phyloP scores from a whole-genome alignment of 805 yeast genomes.

The Cyberlindnera xylosilytica region DNA sequence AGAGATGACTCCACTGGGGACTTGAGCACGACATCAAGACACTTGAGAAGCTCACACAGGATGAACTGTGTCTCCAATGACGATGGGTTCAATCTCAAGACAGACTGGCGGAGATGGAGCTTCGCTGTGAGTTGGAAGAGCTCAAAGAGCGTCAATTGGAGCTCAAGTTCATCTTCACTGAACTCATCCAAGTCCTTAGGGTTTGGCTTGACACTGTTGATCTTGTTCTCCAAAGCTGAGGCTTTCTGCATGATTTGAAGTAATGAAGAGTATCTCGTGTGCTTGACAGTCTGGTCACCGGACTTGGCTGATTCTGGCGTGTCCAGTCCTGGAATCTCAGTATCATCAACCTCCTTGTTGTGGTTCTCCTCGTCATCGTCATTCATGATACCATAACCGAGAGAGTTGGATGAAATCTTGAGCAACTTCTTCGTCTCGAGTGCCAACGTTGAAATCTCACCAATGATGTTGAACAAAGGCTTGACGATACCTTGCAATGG shows the following conservation, averaged over 20 bases:
- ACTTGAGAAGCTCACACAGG: conserved; percentile 48
- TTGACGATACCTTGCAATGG: conserved; percentile 74
- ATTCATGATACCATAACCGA: conserved; percentile 26
- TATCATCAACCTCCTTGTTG: conserved; percentile 14
- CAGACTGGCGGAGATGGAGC: conserved; percentile 64
- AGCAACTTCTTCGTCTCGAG: conserved; percentile 44
- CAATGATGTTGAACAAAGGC: conserved; percentile 61
- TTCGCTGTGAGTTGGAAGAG: conserved; percentile 67
- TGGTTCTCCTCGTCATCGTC: conserved; percentile 22
- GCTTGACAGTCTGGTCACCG: conserved; percentile 21
- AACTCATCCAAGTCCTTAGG: conserved; percentile 40
- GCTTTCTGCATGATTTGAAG: conserved; percentile 33
- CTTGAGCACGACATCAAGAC: conserved; percentile 60
- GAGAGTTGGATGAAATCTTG: conserved; percentile 27
- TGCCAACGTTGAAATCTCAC: conserved; percentile 62
- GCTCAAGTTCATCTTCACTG: conserved; percentile 49
- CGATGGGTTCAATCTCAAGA: conserved; percentile 56
- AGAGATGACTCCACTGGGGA: conserved; percentile 68
- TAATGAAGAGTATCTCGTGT: conserved; percentile 33
- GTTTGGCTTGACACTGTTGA: conserved; percentile 52
- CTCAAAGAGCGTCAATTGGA: conserved; percentile 69
- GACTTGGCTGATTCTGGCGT: conserved; percentile 22
- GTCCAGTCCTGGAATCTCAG: conserved; percentile 24
- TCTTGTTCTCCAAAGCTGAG: conserved; percentile 44
- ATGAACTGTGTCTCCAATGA: conserved; percentile 62